Evolutionary conservation across 768 basidiomycete species (phyloP).

Genomic region (Suillus ampliporus): DNA sequence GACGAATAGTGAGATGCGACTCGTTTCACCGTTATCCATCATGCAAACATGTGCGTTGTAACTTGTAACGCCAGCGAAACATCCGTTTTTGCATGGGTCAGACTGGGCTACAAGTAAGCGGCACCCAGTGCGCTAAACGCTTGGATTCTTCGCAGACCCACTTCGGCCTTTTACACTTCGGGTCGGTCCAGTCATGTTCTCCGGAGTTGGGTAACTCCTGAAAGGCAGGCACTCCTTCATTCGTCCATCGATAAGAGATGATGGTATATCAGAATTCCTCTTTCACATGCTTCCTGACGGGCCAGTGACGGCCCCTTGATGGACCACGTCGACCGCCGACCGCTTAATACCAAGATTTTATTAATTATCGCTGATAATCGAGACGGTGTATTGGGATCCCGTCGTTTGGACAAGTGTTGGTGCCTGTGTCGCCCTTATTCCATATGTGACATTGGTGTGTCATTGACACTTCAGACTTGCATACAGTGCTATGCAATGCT

Average conservation of each 20-base stretch:
- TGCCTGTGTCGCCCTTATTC: background rate
- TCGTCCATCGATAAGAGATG: no score
- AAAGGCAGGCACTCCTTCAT: no score
- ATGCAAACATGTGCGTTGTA: no score
- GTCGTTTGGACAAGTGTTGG: no score
- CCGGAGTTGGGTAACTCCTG: no score
- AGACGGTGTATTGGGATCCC: background rate
- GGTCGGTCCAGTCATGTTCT: no score
- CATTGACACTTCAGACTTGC: background rate
- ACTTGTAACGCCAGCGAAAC: no score
- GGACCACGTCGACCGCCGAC: background rate
- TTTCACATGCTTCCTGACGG: background rate
- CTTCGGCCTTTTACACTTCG: no score
- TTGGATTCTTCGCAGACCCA: background rate
- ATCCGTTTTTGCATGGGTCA: no score
- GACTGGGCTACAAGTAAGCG: no score
- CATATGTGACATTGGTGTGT: background rate
- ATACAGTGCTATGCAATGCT: slow-evolving; percentile 41
- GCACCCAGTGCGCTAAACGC: background rate
- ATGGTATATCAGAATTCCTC: background rate
- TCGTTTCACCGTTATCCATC: no score
- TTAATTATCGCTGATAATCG: background rate
- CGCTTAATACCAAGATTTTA: background rate
- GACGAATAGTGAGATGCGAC: no score
- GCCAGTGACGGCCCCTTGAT: background rate